These are phyloP conservation scores for Colletotrichum sp. DNA, from an alignment of 2,329 filamentous ascomycete genomes.

Conservation along the genomic window DNA sequence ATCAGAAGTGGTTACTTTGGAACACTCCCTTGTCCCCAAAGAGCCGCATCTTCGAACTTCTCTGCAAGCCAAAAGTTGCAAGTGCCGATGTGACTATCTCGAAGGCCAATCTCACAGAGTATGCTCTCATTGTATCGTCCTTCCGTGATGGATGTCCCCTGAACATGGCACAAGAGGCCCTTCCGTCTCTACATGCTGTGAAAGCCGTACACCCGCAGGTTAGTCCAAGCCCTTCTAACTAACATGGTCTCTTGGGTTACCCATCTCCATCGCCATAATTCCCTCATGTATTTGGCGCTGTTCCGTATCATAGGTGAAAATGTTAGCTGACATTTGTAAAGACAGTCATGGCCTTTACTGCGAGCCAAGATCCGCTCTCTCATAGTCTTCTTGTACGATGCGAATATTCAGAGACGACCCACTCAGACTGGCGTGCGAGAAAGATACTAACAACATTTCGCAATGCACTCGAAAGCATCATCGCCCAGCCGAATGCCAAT, in stretches of 20 bases:
- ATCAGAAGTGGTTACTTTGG: background rate
- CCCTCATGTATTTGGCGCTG: background rate
- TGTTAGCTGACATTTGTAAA: background rate
- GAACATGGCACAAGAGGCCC: background rate
- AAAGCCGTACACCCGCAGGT: background rate
- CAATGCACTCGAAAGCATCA: background rate
- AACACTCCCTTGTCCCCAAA: background rate
- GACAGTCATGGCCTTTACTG: background rate
- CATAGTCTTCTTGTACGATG: background rate
- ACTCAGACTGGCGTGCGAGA: slow-evolving; percentile 2
- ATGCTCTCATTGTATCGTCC: background rate
- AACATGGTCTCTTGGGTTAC: background rate
- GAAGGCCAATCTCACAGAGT: background rate
- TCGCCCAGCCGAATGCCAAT: background rate
- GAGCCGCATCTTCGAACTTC: background rate
- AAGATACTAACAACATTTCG: background rate
- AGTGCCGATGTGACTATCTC: background rate
- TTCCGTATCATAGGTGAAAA: background rate
- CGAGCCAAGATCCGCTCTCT: background rate
- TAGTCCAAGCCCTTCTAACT: background rate
- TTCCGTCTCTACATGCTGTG: background rate
- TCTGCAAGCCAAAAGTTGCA: background rate
- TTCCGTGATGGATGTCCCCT: background rate
- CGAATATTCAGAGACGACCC: background rate
- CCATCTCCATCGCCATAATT: background rate